Conservation (phyloP, 768 basidiomycete species). For the Imleria badia region DNA sequence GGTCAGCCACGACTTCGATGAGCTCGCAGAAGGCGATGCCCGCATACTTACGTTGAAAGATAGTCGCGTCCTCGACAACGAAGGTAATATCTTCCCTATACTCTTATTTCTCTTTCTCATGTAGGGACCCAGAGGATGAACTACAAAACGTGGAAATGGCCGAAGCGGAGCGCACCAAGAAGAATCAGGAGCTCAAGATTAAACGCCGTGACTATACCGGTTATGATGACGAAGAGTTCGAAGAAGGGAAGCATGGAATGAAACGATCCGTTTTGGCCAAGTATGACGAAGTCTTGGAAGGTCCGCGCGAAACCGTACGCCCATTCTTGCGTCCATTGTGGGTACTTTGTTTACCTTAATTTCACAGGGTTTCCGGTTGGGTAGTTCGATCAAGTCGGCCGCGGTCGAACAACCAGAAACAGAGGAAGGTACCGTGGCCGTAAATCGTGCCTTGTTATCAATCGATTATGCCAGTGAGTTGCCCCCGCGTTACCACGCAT, state of each 20-base stretch:
- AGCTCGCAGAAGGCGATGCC: conserved; percentile 90
- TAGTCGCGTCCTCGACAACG: conserved; percentile 90
- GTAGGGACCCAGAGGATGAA: conserved; percentile 79
- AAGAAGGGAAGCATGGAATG: conserved; percentile 68
- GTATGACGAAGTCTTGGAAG: conserved; percentile 90
- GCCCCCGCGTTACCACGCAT: neutral
- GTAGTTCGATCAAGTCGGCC: conserved; percentile 49
- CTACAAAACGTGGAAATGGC: conserved; percentile 95
- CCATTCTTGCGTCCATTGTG: conserved; percentile 3
- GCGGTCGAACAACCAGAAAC: conserved; percentile 41
- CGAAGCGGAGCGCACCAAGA: conserved; percentile 77
- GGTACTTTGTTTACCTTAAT: neutral
- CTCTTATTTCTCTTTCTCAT: neutral
- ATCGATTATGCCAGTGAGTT: conserved; percentile 89
- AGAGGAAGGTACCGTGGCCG: conserved; percentile 52
- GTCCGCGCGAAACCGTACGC: conserved; percentile 64
- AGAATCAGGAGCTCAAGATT: conserved; percentile 81
- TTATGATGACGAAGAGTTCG: conserved; percentile 95
- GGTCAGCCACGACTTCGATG: conserved; percentile 93
- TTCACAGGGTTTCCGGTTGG: conserved; percentile 82
- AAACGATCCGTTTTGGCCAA: conserved; percentile 85
- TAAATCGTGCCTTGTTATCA: conserved; percentile 78
- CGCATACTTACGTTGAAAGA: conserved; percentile 97
- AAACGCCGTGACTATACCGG: conserved; percentile 91
- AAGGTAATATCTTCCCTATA: conserved; percentile 54